Percentiles rank a stretch among this genome's conserved stretches.
These are phyloP conservation scores for Yarrowia sp. DNA, from an alignment of 805 yeast genomes.

Conservation along the genomic window DNA sequence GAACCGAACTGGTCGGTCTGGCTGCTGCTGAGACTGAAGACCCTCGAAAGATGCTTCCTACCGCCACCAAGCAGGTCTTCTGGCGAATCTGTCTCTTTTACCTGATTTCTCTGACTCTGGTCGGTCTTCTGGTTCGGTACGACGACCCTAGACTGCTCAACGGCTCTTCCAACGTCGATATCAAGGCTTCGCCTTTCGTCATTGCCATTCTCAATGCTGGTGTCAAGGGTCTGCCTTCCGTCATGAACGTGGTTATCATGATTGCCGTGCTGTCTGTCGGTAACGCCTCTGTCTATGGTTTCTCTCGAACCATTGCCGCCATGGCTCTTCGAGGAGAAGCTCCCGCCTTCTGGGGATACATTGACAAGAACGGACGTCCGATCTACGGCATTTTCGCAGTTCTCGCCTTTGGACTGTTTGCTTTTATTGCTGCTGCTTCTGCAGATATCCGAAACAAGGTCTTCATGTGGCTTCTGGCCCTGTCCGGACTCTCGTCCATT, in stretches of 20 bases:
- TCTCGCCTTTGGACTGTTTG: slow-evolving; percentile 53
- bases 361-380: slow-evolving; percentile 69
- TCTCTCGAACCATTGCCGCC: slow-evolving; percentile 64
- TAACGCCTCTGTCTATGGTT: slow-evolving; percentile 67
- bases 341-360: slow-evolving; percentile 56
- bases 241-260: slow-evolving; percentile 67
- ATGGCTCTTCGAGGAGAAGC: slow-evolving; percentile 63
- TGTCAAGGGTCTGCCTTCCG: slow-evolving; percentile 59
- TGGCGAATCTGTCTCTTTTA: slow-evolving; percentile 71
- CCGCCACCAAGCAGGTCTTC: slow-evolving; percentile 69
- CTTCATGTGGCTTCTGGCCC: slow-evolving; percentile 62
- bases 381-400: slow-evolving; percentile 54
- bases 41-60: slow-evolving; percentile 61
- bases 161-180: slow-evolving; percentile 52
- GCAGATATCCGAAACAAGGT: slow-evolving; percentile 48
- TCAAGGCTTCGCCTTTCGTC: slow-evolving; percentile 75
- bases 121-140: slow-evolving; percentile 64
- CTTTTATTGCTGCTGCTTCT: slow-evolving; percentile 56
- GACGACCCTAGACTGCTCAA: slow-evolving; percentile 46
- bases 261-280: slow-evolving; percentile 69
- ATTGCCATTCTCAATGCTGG: slow-evolving; percentile 67
- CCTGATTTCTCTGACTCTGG: slow-evolving; percentile 50
- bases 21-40: slow-evolving; percentile 67
- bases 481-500: slow-evolving; percentile 61
- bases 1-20: slow-evolving; percentile 63